Percentiles rank a stretch among this genome's conserved stretches.
Conservation (phyloP, 2,329 filamentous ascomycete genomes). For the Talaromyces islandicus region DNA sequence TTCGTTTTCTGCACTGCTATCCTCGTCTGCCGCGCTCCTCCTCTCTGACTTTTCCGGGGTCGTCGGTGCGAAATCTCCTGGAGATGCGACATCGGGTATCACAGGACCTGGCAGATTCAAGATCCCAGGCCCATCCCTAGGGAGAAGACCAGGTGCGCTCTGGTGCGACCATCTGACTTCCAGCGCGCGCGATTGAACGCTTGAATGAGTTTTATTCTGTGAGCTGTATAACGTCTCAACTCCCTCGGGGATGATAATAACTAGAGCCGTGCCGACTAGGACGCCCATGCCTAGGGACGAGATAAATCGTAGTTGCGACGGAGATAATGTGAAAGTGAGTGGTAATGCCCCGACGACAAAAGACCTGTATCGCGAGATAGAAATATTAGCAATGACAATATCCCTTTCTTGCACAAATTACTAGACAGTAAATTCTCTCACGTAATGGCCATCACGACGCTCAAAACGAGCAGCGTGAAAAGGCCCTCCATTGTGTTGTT, state of each 20-base stretch:
- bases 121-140: slow-evolving; percentile 8
- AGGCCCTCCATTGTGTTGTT: slow-evolving; percentile 51
- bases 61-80: neutral
- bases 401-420: neutral
- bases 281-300: slow-evolving; percentile 91
- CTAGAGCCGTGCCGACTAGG: slow-evolving; percentile 86
- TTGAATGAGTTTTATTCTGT: slow-evolving; percentile 25
- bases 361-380: slow-evolving; percentile 53
- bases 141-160: slow-evolving; percentile 1
- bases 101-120: slow-evolving; percentile 24
- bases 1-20: slow-evolving; percentile 11
- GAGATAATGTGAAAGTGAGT: slow-evolving; percentile 78
- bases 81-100: slow-evolving; percentile 14
- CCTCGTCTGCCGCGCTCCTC: slow-evolving; percentile 4
- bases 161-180: slow-evolving; percentile 24
- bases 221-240: slow-evolving; percentile 78
- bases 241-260: slow-evolving; percentile 96
- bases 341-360: slow-evolving; percentile 90
- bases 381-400: neutral
- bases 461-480: slow-evolving; percentile 58
- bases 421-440: slow-evolving; percentile 30
- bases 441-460: slow-evolving; percentile 61
- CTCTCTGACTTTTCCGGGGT: neutral
- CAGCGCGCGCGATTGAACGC: slow-evolving; percentile 22
- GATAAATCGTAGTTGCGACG: slow-evolving; percentile 79